Conservation (phyloP, 139 green algal genomes). For the Picochlorum sp. region DNA sequence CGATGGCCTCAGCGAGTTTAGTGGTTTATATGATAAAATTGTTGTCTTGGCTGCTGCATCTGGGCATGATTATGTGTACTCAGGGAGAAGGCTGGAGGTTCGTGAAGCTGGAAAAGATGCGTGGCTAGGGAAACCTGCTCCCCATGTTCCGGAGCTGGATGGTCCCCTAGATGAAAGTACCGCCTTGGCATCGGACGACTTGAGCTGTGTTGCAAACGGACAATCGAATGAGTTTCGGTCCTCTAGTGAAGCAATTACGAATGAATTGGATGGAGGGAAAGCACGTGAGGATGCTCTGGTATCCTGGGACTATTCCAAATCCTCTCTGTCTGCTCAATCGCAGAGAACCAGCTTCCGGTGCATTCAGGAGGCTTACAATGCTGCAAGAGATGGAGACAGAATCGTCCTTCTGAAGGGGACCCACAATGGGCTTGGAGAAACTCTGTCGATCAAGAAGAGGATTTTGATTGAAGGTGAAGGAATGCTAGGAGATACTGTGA, state of each 20-base stretch:
- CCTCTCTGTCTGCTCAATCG: background rate
- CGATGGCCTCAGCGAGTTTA: conserved; percentile 26
- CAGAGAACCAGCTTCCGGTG: conserved; percentile 38
- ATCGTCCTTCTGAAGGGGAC: conserved; percentile 42
- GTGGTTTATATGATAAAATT: conserved; percentile 34
- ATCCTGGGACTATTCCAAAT: conserved; percentile 8
- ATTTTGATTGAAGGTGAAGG: conserved; percentile 53
- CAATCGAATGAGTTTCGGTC: too few relatives aligned
- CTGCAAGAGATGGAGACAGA: conserved; percentile 46
- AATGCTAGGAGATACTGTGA: conserved; percentile 28
- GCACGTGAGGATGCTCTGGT: conserved; percentile 4
- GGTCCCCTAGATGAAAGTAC: conserved; percentile 5
- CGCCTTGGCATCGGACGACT: background rate
- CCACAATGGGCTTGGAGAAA: conserved; percentile 49
- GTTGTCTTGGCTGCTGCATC: conserved; percentile 18
- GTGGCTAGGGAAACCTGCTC: conserved; percentile 39
- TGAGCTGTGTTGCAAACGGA: background rate
- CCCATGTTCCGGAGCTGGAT: conserved; percentile 34
- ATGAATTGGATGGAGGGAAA: too few relatives aligned
- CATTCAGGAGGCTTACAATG: conserved; percentile 37
- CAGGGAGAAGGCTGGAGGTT: conserved; percentile 40
- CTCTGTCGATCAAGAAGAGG: conserved; percentile 36
- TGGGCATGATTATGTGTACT: conserved; percentile 20
- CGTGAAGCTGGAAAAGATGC: conserved; percentile 48
- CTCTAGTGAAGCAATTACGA: too few relatives aligned